Evolutionary conservation across 2,329 filamentous ascomycete genomes (phyloP), one percentile per base, ranked within the genome.

Genomic region (Atkinsonella hypoxylon): DNA sequence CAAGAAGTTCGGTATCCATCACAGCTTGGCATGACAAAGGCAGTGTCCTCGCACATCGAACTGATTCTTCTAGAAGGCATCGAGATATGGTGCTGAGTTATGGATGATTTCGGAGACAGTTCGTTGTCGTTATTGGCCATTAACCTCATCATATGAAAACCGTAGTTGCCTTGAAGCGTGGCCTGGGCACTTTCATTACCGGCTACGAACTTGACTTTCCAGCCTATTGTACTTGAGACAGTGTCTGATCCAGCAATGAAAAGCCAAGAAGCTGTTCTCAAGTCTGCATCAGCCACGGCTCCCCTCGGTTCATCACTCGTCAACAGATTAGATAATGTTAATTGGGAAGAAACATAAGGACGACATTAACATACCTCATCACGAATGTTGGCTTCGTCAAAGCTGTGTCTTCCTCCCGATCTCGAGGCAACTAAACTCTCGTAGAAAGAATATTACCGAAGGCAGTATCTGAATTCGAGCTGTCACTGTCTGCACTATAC

Each of bases 1-100:
- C 68, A 0, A 70, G 57, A 0, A 69, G 55, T 1, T 59, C 54
- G 0, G 65, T 67, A 39, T 70, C 67, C 2, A 49, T 22, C 11
- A 53, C 49, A 0, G 67, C 61, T 46, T 62, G 54, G 60, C 0
- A 61, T 45, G 0, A 66, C 53, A 2, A 62, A 46, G 0, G 51
- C 1, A 61, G 61, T 8, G 59, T 56, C 3, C 59, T 56, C 1
- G 58, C 54, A 18, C 56, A 45, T 1, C 70, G 62, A 0, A 70
- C 55, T 0, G 61, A 57, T 51, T 72, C 67, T 48, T 70, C 66
- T 1, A 70, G 2, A 63, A 57, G 4, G 66, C 67, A 36, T 70
- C 67, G 0, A 70, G 61, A 52, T 67, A 69, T 0, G 63, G 53
- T 3, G 57, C 47, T n/a, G 48, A 48, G 1, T 51, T 51, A 1